Percentiles rank a stretch among this genome's conserved stretches.
phyloP scores from a whole-genome alignment of 495 filamentous ascomycete genomes.

The Arthonia radiata region DNA sequence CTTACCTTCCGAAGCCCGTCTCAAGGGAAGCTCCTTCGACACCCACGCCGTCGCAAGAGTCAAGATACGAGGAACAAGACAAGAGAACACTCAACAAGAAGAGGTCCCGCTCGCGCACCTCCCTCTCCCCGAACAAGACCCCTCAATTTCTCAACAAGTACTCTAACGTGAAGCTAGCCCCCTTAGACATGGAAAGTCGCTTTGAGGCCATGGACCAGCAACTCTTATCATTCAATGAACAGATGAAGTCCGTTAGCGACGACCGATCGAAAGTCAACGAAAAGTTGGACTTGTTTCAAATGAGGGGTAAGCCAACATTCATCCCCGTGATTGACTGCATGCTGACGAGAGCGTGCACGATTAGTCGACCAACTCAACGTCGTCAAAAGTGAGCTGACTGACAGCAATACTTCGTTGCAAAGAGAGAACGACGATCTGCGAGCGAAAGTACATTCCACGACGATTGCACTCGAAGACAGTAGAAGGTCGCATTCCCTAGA shows the following conservation, averaged over 20 bases:
- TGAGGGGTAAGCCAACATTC: conserved; percentile 32
- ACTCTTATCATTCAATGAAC: conserved; percentile 30
- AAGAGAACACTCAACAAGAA: conserved; percentile 2
- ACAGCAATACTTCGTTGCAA: conserved; percentile 29
- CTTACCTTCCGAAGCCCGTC: conserved; percentile 1
- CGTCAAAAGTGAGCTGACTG: conserved; percentile 27
- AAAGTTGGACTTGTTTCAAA: conserved; percentile 41
- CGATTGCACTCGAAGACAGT: conserved; percentile 11
- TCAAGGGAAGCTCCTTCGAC: background rate
- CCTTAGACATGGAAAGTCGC: conserved; percentile 44
- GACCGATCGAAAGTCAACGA: conserved; percentile 42
- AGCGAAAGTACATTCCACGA: conserved; percentile 17
- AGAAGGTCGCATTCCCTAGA: conserved; percentile 27
- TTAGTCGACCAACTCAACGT: conserved; percentile 44
- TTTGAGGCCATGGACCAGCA: conserved; percentile 41
- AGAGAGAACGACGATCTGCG: conserved; percentile 33
- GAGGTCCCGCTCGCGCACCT: conserved; percentile 1
- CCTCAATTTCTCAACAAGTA: conserved; percentile 39
- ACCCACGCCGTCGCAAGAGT: conserved; percentile 1
- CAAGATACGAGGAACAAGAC: conserved; percentile 1
- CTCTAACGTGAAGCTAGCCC: conserved; percentile 31
- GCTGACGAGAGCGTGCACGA: background rate
- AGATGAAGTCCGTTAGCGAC: conserved; percentile 33
- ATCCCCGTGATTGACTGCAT: no score
- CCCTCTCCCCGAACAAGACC: conserved; percentile 12